These are phyloP conservation scores for Rhodomyrtus psidioides DNA, from an alignment of 441 rosid species.

Conservation along the genomic window DNA sequence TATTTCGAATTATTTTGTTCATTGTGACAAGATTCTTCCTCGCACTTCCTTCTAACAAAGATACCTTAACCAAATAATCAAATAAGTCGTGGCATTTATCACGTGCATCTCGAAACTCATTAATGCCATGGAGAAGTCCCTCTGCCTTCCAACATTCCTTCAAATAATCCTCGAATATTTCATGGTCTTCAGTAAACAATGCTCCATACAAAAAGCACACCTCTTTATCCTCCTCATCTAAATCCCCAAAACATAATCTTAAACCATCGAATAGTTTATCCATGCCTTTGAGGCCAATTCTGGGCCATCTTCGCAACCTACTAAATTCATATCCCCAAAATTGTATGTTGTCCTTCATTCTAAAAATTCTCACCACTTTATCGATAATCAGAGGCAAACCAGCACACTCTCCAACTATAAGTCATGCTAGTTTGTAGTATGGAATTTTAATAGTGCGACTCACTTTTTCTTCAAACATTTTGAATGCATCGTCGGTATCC, in stretches of 20 bases:
- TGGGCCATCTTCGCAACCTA: too few relatives aligned
- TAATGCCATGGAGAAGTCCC: not conserved
- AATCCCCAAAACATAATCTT: not conserved
- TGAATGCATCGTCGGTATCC: too few relatives aligned
- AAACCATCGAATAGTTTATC: not conserved
- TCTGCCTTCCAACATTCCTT: not conserved
- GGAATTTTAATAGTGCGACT: too few relatives aligned
- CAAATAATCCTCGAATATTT: not conserved
- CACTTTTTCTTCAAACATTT: too few relatives aligned
- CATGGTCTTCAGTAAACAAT: accelerated
- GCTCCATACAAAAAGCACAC: not conserved
- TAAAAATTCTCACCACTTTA: too few relatives aligned
- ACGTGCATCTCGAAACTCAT: too few relatives aligned
- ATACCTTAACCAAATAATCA: accelerated
- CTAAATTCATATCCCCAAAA: too few relatives aligned
- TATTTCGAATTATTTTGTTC: not conserved
- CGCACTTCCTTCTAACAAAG: not conserved
- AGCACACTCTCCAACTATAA: too few relatives aligned
- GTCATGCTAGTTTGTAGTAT: too few relatives aligned
- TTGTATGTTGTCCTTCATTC: too few relatives aligned
- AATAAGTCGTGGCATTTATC: not conserved
- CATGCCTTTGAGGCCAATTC: not conserved
- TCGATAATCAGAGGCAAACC: too few relatives aligned
- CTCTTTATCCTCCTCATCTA: not conserved
- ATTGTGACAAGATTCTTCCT: not conserved